Conservation (phyloP, 177 flowering plant genomes). For the Vitis hybrid region DNA sequence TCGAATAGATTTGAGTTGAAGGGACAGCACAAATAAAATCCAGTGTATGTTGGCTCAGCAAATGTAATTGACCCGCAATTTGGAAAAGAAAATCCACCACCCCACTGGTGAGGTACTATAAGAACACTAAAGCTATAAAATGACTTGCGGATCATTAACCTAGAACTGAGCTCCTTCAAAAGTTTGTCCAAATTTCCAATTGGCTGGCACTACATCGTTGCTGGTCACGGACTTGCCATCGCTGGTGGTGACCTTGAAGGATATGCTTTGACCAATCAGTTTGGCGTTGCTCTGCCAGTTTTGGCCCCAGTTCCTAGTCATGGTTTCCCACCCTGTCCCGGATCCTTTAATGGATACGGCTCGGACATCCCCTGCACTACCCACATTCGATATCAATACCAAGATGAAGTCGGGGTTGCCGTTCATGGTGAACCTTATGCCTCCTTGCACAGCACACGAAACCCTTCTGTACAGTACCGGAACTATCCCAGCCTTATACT, state of each 20-base stretch:
- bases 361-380: conserved; percentile 61
- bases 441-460: conserved; percentile 63
- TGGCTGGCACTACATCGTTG: conserved; percentile 43
- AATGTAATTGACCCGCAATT: too few species aligned
- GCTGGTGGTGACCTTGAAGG: conserved; percentile 59
- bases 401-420: conserved; percentile 72
- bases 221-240: conserved; percentile 47
- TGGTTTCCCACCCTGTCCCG: conserved; percentile 52
- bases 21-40: too few species aligned
- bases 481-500: conserved; percentile 64
- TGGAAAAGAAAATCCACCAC: too few species aligned
- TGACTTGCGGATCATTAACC: neutral
- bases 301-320: conserved; percentile 82
- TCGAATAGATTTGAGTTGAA: neutral
- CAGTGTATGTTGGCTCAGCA: too few species aligned
- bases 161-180: conserved; percentile 52
- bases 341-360: conserved; percentile 61
- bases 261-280: conserved; percentile 59
- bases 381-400: conserved; percentile 70
- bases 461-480: conserved; percentile 62
- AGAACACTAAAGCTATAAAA: too few species aligned
- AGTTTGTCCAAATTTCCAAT: conserved; percentile 68
- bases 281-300: conserved; percentile 70
- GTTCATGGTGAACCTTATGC: conserved; percentile 69
- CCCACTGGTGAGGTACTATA: too few species aligned